Base-by-base conservation (phyloP, 257 asterid genomes). In the Ajuga chamaepitys region DNA sequence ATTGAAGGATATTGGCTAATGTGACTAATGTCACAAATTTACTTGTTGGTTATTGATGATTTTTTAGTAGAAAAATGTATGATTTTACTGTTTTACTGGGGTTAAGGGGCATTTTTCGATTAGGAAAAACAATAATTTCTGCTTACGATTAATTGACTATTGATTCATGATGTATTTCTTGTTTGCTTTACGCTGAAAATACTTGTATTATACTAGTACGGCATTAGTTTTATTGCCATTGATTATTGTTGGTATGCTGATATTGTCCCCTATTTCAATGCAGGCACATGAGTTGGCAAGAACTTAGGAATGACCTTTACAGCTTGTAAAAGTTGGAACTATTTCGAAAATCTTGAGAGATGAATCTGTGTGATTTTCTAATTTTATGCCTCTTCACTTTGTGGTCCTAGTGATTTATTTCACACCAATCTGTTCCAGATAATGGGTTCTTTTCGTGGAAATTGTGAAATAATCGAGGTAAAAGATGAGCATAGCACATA, bases 381-480 rank as follows among this genome's bases (percentile, higher is more conserved):
- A 41, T 11, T 61, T 41, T 24, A 10, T 45, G 52, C 11, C 11
- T 67, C 24, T 46, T 51, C 41, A 13, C 2, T 21, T 18, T 52
- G 35, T 24, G 66, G 58, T 47, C 56, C 44, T 9, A 3, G 59
- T n/a, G 67, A 58, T 68, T 47, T 51, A 24, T 50, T 38, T 0
- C 46, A 35, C 37, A 13, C 11, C 5, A 22, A 58, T 42, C 21
- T 34, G 24, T 48, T 44, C 41, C 20, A 11, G 67, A 42, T 18
- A 20, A 93, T 93, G 98, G 91, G 86, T 71, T 79, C 83, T 73
- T 72, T 71, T 73, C 75, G 76, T 28, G 75, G 81, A 28, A 79
- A 67, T 70, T 82, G 88, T 77, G 98, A 92, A 72, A 87, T 92
- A 76, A 71, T 83, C 7, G 96, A 88, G 79, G 75, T 55, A 24